Evolutionary conservation across 2,329 filamentous ascomycete genomes (phyloP), one percentile per base, ranked within the genome.

Genomic region (Claviceps sp.): DNA sequence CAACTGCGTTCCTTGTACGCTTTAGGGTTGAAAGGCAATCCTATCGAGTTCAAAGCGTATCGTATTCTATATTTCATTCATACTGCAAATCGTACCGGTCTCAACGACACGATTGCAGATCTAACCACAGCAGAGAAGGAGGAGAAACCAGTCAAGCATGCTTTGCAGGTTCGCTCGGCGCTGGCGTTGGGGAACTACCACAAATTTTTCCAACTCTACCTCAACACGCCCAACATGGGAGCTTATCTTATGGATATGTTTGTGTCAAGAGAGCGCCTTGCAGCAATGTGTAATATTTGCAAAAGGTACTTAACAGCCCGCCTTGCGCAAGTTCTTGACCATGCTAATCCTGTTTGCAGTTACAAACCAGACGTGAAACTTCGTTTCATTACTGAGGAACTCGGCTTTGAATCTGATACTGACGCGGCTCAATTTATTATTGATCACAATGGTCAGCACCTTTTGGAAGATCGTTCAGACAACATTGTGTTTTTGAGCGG

Each of bases 211-310:
- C 86, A 88, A 72, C 80, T 98, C 45, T 98, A 96, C 68, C 81
- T 94, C 59, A 85, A 91, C 66, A 90, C 90, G 24, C 90, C 89
- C 49, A 94, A 95, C 63, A 95, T 98, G 90, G 91, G 93, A 56
- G 89, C 86, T 61, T 97, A 97, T 70, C 79, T 98, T 50, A 95
- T 98, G 87, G 93, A 98, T 73, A 96, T 95, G 88, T 97, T 98
- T 74, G 86, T 97, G 67, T 84, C 84, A 63, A 84, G 93, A 65
- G 91, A 98, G 74, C 87, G 93, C 62, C 80, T 98, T 59, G 84
- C 85, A 64, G 93, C 93, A 58, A 73, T 98, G 65, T 85, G 88
- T 67, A 88, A 85, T 67, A 93, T 98, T 60, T 95, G 89, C 79
- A 94, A 80, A 87, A 83, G 87, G 93, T 98, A 73, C 30, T 37